Evolutionary conservation across 257 asterid species (phyloP), one percentile per base, ranked within the genome.

Genomic region (Solanum lignicaule): DNA sequence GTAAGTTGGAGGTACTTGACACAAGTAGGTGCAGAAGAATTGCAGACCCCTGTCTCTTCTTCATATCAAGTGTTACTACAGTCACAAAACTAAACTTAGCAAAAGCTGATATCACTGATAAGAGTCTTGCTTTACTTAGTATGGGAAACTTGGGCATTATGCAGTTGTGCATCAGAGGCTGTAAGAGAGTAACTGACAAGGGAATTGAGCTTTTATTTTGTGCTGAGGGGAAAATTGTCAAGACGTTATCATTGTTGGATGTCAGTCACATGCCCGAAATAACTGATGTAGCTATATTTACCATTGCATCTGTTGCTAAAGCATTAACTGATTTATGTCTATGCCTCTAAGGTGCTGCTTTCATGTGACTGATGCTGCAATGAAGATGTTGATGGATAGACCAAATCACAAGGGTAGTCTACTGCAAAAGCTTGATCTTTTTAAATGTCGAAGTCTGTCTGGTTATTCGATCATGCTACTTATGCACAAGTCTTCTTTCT

Each of bases 21-120:
- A 87, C 95, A 32, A 87, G 87, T 84, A 92, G 96, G 88, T 94
- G 98, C 92, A 90, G 94, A 90, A 95, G 98, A 90, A 89, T 95
- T 86, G 93, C 96, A 15, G 93, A 96, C 91, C 27, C 91, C 32
- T 90, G 95, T 91, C 92, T 96, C 15, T 87, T 86, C 85, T 90
- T 89, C 93, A 87, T 95, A 72, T 92, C 93, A 12, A 71, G 87
- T 84, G 90, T 94, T 69, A 35, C 88, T 68, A 94, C 94, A 29
- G 90, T 96, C 74, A 88, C 93, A 55, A 85, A 93, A 4, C 89
- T 96, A 86, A 94, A 92, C 89, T 92, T 96, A 1, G 94, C 94
- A 23, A 98, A 95, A 69, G 92, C 98, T n/a, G 97, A 96, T 91
- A 91, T 96, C 32, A 93, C 98, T 2, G 95, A 96, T 86, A 83